Conservation (phyloP, 208 protist species). For the Trypanosoma vivax region DNA sequence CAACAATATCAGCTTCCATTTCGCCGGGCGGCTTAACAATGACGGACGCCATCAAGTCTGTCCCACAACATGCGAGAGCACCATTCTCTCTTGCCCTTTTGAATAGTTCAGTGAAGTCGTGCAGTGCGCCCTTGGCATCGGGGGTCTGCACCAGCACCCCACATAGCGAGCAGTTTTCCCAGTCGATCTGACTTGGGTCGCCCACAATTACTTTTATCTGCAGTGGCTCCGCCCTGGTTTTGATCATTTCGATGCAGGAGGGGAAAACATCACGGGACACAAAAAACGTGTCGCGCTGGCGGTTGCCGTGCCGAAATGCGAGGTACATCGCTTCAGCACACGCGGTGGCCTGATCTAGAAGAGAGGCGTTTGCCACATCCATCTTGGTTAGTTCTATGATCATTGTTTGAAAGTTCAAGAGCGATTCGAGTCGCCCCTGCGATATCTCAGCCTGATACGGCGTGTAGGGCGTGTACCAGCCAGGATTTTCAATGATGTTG, state of each 20-base stretch:
- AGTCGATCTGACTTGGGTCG: slow-evolving; percentile 56
- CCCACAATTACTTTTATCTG: slow-evolving; percentile 87
- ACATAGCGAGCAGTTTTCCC: slow-evolving; percentile 47
- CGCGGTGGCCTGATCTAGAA: slow-evolving; percentile 92
- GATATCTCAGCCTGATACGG: slow-evolving; percentile 95
- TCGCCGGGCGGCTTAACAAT: slow-evolving; percentile 90
- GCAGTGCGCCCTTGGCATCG: slow-evolving; percentile 76
- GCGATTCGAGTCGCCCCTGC: slow-evolving; percentile 95
- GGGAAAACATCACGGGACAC: slow-evolving; percentile 53
- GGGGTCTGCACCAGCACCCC: slow-evolving; percentile 95
- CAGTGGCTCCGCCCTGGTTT: slow-evolving; percentile 65
- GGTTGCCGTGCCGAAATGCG: slow-evolving; percentile 39
- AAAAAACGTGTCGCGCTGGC: slow-evolving; percentile 59
- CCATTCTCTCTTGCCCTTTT: slow-evolving; percentile 40
- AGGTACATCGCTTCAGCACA: slow-evolving; percentile 65
- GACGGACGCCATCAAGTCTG: slow-evolving; percentile 93
- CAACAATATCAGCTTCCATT: slow-evolving; percentile 93
- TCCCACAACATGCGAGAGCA: slow-evolving; percentile 74
- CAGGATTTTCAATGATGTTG: slow-evolving; percentile 97
- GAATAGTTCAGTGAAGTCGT: slow-evolving; percentile 77
- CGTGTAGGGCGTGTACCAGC: slow-evolving; percentile 99
- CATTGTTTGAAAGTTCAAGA: slow-evolving; percentile 98
- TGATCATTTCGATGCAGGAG: slow-evolving; percentile 66
- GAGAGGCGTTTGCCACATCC: slow-evolving; percentile 93
- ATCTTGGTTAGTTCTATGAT: slow-evolving; percentile 94